A percentile compares a stretch with the other conserved stretches of the same genome.
Conservation (phyloP, 805 yeast species). For the Gaillardinia entomophila region DNA sequence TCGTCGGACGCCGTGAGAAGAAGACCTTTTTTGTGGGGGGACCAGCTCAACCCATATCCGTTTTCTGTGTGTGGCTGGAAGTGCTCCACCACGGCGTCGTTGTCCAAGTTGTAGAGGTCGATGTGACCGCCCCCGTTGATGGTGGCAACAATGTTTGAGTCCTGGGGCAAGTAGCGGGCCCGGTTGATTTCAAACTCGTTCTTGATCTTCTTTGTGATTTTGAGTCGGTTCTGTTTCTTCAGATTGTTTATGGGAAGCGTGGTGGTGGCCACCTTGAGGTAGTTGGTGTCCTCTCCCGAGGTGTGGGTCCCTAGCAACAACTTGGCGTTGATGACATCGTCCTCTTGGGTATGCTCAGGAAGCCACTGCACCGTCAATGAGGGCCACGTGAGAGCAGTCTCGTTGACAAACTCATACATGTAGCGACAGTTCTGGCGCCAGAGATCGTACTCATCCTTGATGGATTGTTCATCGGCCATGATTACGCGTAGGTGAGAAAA, state of each 20-base stretch:
- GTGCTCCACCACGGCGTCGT: conserved; percentile 17
- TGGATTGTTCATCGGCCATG: conserved; percentile 17
- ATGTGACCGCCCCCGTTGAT: conserved; percentile 65
- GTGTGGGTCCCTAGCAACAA: conserved; percentile 70
- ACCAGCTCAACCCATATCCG: conserved; percentile 77
- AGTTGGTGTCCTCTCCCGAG: conserved; percentile 61
- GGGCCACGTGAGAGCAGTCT: conserved; percentile 79
- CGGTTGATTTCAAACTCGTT: conserved; percentile 67
- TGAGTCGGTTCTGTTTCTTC: conserved; percentile 47
- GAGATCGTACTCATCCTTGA: conserved; percentile 63
- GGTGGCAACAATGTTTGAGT: conserved; percentile 51
- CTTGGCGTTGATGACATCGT: conserved; percentile 39
- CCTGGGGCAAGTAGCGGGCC: conserved; percentile 65
- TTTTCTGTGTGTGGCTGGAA: conserved; percentile 55
- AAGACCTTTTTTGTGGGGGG: conserved; percentile 39
- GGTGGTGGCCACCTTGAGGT: conserved; percentile 59
- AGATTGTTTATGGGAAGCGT: conserved; percentile 40
- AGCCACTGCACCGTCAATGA: conserved; percentile 76
- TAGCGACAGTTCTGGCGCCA: conserved; percentile 79
- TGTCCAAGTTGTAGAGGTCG: conserved; percentile 42
- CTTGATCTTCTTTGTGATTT: conserved; percentile 53
- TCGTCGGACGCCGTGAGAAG: conserved; percentile 66
- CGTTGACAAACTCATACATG: conserved; percentile 80
- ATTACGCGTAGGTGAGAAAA: background rate
- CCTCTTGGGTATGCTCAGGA: conserved; percentile 33